Evolutionary conservation across 805 yeast species (phyloP), one percentile per base, ranked within the genome.

Genomic region (Candida arabinofermentans): DNA sequence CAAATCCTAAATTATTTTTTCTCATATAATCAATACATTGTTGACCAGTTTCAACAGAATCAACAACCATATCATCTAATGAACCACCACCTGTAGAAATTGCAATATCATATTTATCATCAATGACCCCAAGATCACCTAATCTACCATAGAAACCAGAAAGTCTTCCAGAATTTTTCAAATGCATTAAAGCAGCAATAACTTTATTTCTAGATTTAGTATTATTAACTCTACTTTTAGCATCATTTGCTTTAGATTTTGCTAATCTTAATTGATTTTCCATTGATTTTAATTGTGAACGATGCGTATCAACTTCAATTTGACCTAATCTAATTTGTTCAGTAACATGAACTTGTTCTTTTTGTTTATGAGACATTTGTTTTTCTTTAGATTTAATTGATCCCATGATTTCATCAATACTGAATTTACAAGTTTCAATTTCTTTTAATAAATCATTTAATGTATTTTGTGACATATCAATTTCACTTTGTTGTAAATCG

Each of bases 31-130:
- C 91, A 41, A 93, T 84, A 57, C 81, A 77, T 21, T 67, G 65
- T 50, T 76, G 81, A 0, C 80, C 83, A 2, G 73, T 72, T 49
- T 75, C 81, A 14, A 77, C 82, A 0, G 79, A 69, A 36, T 89
- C 97, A 3, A 93, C 98, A 14, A 93, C 98, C 72, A 89, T 80
- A 47, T 95, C 91, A 59, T 91, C 95, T 43, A 93, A 69, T 8
- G 90, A 81, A 1, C 95, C 89, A 50, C 93, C 88, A 0, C 96
- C 98, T 0, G 98, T 93, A 0, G 98, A 89, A 8, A 93, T 79
- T 0, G 99, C 99, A 39, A 89, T 77, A 63, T 95, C 98, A 59
- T 85, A 93, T 54, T 77, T 75, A 49, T 84, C 86, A 58, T 88
- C 96, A 48, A 93, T 93, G 2, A 75, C 73, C n/a, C 96, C 99